Evolutionary conservation across 2,329 filamentous ascomycete genomes (phyloP), one percentile per base, ranked within the genome.

Genomic region (Periconia macrospinosa): DNA sequence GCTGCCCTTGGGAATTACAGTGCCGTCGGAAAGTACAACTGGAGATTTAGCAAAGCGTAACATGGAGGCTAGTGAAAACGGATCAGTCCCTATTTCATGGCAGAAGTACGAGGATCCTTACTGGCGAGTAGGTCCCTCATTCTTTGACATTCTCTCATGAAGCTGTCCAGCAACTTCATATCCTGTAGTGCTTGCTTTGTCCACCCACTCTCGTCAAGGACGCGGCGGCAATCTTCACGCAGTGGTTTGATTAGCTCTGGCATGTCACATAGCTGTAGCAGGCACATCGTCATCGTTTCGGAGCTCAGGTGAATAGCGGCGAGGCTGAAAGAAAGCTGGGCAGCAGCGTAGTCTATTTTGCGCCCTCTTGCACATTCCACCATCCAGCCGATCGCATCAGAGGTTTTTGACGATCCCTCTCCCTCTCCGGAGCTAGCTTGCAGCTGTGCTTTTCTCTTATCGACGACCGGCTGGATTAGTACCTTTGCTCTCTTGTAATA

Each of bases 401-500:
- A 7, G 41, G 41, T 17, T 42, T 42, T 42, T 7, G 41, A 18
- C 17, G 41, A 42, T 18, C 41, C 41, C 41, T 42, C 41, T 3
- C 41, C n/a, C 41, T 41, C 40, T 41, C 8, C 14, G 7, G 15
- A 41, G 40, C 40, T 41, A 41, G 40, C 40, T 19, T 42, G 41
- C n/a, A 42, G 3, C 17, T 42, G 41, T 6, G 41, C 41, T 18
- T 42, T 52, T 35, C 70, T 67, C 3, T 69, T 69, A 42, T 65
- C 68, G 1, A 53, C 58, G 8, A 75, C 50, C 19, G 71, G 63
- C 9, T 54, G 37, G 23, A 69, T 67, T 42, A 76, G 63, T n/a
- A 62, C 60, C 8, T 62, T 64, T n/a, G 71, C 69, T 1, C 65
- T 57, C 2, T 75, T 72, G 3, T 76, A 59, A 42, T 76, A 67